A percentile compares a stretch with the other conserved stretches of the same genome.
These are phyloP conservation scores for Mortierella polycephala DNA, from an alignment of 371 early-diverging fungal genomes.

Conservation along the genomic window DNA sequence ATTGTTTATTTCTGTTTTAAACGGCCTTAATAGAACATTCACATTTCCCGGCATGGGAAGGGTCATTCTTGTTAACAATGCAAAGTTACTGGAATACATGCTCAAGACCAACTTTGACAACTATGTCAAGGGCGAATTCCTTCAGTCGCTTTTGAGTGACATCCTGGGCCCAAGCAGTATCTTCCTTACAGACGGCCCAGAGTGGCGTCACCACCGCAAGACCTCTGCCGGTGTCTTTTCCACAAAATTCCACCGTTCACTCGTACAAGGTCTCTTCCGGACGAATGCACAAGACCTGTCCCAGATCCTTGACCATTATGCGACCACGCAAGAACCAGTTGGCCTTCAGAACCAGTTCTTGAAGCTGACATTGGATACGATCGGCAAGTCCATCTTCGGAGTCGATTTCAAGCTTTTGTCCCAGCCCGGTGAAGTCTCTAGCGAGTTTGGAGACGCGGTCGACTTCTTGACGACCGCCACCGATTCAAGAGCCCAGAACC, in stretches of 20 bases:
- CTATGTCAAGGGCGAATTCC: conserved; percentile 64
- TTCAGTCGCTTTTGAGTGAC: conserved; percentile 20
- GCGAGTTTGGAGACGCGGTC: conserved; percentile 58
- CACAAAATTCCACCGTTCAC: conserved; percentile 77
- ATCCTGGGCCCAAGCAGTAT: conserved; percentile 57
- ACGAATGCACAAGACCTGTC: conserved; percentile 32
- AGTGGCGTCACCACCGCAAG: conserved; percentile 77
- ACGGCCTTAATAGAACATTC: conserved; percentile 19
- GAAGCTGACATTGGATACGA: conserved; percentile 68
- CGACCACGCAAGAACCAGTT: conserved; percentile 46
- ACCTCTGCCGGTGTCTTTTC: conserved; percentile 76
- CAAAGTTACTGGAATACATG: conserved; percentile 49
- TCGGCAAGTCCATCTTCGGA: conserved; percentile 59
- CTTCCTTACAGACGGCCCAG: conserved; percentile 74
- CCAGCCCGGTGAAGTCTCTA: conserved; percentile 28
- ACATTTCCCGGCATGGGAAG: conserved; percentile 43
- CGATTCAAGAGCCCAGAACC: conserved; percentile 61
- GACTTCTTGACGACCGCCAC: conserved; percentile 58
- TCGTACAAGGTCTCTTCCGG: conserved; percentile 61
- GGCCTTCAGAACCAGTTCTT: conserved; percentile 72
- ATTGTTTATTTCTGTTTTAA: background rate
- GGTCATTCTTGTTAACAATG: conserved; percentile 43
- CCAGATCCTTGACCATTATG: conserved; percentile 53
- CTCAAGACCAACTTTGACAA: conserved; percentile 67
- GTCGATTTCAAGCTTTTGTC: conserved; percentile 28